Evolutionary conservation across 1,139 yeast genomes (phyloP).

Genomic region (Diutina neorugosa): DNA sequence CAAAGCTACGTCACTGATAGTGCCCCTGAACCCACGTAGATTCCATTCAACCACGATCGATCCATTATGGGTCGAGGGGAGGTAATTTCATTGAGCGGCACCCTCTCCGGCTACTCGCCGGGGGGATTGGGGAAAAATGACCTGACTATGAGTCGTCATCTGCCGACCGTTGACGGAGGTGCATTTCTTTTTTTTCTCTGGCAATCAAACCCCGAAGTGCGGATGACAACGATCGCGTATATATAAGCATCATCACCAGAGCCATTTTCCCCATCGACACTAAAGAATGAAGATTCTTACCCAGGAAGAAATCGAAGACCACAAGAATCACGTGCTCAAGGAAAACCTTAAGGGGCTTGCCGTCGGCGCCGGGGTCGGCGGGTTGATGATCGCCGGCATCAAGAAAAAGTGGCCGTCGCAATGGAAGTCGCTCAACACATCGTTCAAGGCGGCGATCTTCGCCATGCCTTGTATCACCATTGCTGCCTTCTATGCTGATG

Average conservation of each 20-base stretch:
- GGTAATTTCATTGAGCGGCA: not conserved
- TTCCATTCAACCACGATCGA: no score
- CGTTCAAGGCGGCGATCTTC: conserved; percentile 45
- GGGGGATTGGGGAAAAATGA: not conserved
- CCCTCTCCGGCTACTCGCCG: not conserved
- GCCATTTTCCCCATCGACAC: no score
- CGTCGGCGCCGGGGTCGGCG: conserved; percentile 42
- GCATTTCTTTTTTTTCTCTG: not conserved
- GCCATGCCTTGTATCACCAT: conserved; percentile 47
- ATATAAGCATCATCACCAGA: not conserved
- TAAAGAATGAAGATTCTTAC: conserved; percentile 51
- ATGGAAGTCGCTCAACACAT: conserved; percentile 18
- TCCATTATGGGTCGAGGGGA: no score
- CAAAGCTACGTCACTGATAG: no score
- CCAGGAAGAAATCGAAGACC: conserved; percentile 54
- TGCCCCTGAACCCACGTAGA: no score
- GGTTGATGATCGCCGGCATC: conserved; percentile 26
- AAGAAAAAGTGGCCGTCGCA: conserved; percentile 14
- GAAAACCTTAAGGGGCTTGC: conserved; percentile 58
- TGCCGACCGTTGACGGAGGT: not conserved
- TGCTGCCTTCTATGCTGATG: conserved; percentile 48
- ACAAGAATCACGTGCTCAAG: conserved; percentile 37
- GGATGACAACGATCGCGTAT: not conserved
- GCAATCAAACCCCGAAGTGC: not conserved
- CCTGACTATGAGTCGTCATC: not conserved